A percentile compares a stretch with the other conserved stretches of the same genome.
phyloP scores from a whole-genome alignment of 371 early-diverging fungal species.

The Funneliformis caledonium region DNA sequence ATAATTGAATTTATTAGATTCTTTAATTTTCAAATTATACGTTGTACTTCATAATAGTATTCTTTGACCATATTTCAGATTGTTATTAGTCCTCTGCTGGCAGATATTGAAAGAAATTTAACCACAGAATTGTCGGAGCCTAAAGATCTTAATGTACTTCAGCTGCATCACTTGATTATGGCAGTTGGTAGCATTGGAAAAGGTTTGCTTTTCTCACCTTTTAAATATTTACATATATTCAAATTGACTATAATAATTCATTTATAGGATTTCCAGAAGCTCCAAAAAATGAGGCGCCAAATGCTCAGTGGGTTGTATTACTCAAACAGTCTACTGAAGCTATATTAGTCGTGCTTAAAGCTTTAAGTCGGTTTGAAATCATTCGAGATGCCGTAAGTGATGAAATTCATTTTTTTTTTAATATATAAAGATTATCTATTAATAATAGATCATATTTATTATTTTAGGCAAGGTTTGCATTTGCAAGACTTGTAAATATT shows the following conservation, averaged over 20 bases:
- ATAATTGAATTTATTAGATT: background rate
- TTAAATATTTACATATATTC: background rate
- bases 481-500: slow-evolving; percentile 86
- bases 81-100: slow-evolving; percentile 80
- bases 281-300: slow-evolving; percentile 48
- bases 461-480: slow-evolving; percentile 73
- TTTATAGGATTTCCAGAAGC: slow-evolving; percentile 80
- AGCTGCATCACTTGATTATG: slow-evolving; percentile 83
- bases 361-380: slow-evolving; percentile 64
- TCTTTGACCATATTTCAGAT: slow-evolving; percentile 44
- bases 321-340: slow-evolving; percentile 85
- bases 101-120: slow-evolving; percentile 63
- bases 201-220: slow-evolving; percentile 50
- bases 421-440: background rate
- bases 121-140: slow-evolving; percentile 57
- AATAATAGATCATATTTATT: background rate
- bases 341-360: slow-evolving; percentile 76
- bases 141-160: slow-evolving; percentile 71
- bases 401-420: background rate
- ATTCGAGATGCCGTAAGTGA: slow-evolving; percentile 79
- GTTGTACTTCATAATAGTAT: background rate
- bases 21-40: background rate
- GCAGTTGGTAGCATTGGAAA: slow-evolving; percentile 89
- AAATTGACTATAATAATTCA: background rate
- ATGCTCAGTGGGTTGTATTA: slow-evolving; percentile 65